These are phyloP conservation scores for Xerocomellus amylosporus DNA, from an alignment of 768 basidiomycete genomes.

Conservation along the genomic window DNA sequence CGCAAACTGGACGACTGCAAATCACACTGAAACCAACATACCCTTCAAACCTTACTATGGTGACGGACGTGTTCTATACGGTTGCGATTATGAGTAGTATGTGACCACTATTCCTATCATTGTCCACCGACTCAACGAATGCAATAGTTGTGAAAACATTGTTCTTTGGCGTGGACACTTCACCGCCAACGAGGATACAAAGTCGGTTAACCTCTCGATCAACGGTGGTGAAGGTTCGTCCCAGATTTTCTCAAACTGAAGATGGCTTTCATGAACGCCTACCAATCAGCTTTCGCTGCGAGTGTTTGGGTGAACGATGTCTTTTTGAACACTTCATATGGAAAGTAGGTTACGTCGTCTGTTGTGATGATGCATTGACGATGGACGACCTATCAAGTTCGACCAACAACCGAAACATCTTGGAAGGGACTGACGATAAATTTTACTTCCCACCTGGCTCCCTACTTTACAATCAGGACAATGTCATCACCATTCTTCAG, in stretches of 20 bases:
- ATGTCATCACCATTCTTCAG: conserved; percentile 77
- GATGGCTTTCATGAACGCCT: not conserved
- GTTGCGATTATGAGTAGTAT: conserved; percentile 85
- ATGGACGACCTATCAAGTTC: conserved; percentile 38
- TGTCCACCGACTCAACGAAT: conserved; percentile 1
- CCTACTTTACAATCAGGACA: conserved; percentile 52
- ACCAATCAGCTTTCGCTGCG: conserved; percentile 62
- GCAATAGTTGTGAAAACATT: conserved; percentile 70
- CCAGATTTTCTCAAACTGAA: not conserved
- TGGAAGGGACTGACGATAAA: conserved; percentile 66
- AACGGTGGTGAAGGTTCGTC: conserved; percentile 72
- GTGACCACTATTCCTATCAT: conserved; percentile 22
- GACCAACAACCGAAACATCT: conserved; percentile 56
- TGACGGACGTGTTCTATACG: conserved; percentile 75
- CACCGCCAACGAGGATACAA: conserved; percentile 54
- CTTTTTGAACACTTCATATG: conserved; percentile 70
- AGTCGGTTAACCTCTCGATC: conserved; percentile 69
- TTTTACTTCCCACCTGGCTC: conserved; percentile 61
- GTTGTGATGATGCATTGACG: not conserved
- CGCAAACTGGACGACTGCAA: conserved; percentile 58
- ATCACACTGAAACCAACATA: conserved; percentile 72
- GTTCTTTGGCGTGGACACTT: conserved; percentile 86
- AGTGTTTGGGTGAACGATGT: conserved; percentile 76
- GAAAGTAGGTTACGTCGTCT: conserved; percentile 50
- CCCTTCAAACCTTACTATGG: conserved; percentile 68